Base-by-base conservation (phyloP, 2,329 filamentous ascomycete species). In the Parasarocladium wereldwijsianum region DNA sequence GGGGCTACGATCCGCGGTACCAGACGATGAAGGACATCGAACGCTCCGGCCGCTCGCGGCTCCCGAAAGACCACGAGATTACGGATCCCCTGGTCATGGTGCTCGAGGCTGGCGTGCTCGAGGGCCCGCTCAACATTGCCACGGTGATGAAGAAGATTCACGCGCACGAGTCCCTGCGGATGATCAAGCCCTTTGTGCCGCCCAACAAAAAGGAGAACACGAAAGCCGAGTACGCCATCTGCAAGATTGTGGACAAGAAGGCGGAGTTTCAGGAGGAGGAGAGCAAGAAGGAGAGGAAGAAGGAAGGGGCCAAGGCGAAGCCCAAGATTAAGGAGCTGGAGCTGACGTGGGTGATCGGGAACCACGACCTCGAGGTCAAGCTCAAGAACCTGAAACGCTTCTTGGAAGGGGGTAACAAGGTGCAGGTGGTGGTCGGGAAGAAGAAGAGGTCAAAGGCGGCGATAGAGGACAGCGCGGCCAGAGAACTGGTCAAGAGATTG, bases 331-430 rank as follows among this genome's bases (percentile, higher is more conserved):
- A 94, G 57, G 76, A 77, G 46, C 52, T 94, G n/a, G 86, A 94
- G 55, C 43, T 96, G 42, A 87, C 84, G 51, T 96, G 86, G 86
- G 75, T 77, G 19, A 92, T 93, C 44, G 75, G 74, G 36, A 46
- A 53, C 9, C 69, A 87, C 46, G 86, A 94, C 57, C 51, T 93
- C 31, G 56, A 56, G n/a, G 76, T 81, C 49, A 70, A 76, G 46
- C 49, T 90, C 13, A 16, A 10, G n/a, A 24, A 13, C 19, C 9
- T 30, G 19, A 24, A 55, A 36, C 62, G 57, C 32, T 93, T 93
- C 47, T 47, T 94, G 46, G 57, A 50, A 7, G 82, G 83, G 50
- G 85, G 85, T 1, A 66, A 69, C 47, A 73, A 65, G 46, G 83
- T 94, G 13, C 77, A 90, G 47, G 46, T 94, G 8, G 43, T 77